Evolutionary conservation across 441 rosid species (phyloP).

Genomic region (Gossypium schwendimanii): DNA sequence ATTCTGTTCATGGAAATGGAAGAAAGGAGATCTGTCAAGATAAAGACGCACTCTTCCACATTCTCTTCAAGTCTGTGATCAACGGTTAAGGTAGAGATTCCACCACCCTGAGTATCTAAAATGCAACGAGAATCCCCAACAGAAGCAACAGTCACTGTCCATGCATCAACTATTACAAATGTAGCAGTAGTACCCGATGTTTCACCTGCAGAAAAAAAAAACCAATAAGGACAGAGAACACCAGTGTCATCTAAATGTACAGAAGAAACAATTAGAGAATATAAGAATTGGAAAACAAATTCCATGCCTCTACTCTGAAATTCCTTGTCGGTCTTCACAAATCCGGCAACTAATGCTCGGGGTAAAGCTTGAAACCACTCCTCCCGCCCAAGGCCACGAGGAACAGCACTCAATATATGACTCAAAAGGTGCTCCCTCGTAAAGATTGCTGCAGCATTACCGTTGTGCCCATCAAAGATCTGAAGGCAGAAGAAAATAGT

Average conservation of each 20-base stretch:
- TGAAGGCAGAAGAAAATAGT: conserved; percentile 24
- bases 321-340: conserved; percentile 86
- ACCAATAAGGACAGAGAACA: not conserved
- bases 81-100: conserved; percentile 54
- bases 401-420: conserved; percentile 68
- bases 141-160: conserved; percentile 87
- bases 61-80: conserved; percentile 91
- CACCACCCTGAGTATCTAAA: conserved; percentile 64
- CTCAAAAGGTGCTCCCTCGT: conserved; percentile 63
- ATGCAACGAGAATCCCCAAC: conserved; percentile 92
- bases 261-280: not conserved
- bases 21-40: conserved; percentile 14
- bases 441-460: conserved; percentile 79
- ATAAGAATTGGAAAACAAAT: not conserved
- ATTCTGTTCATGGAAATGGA: not conserved
- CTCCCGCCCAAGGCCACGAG: conserved; percentile 58
- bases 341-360: conserved; percentile 86
- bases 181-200: conserved; percentile 92
- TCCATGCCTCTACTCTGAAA: conserved; percentile 73
- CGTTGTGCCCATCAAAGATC: conserved; percentile 90
- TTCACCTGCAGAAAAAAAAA: conserved; percentile 44
- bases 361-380: conserved; percentile 87
- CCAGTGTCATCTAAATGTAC: conserved; percentile 11
- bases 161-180: conserved; percentile 72
- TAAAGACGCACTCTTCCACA: conserved; percentile 56